phyloP scores from a whole-genome alignment of 2,329 filamentous ascomycete genomes.

The Sphaerulina musiva region DNA sequence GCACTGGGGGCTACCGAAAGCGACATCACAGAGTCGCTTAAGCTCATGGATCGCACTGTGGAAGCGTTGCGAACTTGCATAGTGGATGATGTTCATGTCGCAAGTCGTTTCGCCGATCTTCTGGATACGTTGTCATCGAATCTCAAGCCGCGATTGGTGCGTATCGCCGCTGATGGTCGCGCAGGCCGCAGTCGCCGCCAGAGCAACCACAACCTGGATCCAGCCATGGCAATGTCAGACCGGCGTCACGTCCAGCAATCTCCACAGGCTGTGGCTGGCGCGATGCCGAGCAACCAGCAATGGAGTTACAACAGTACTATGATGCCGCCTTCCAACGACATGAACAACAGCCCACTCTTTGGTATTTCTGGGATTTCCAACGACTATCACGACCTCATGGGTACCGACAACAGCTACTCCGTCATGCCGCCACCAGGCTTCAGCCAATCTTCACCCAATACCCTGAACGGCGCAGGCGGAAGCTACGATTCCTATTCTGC shows the following conservation, averaged over 20 bases:
- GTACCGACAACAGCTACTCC: constrained; percentile 36
- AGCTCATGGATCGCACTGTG: constrained; percentile 67
- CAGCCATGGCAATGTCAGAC: constrained; percentile 9
- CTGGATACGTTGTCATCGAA: constrained; percentile 71
- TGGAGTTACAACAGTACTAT: constrained; percentile 23
- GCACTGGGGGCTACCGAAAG: constrained; percentile 71
- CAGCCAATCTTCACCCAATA: constrained; percentile 31
- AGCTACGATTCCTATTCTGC: constrained; percentile 19
- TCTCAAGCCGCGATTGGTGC: constrained; percentile 63
- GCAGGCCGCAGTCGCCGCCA: constrained; percentile 22
- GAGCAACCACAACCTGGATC: constrained; percentile 16
- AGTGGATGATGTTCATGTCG: constrained; percentile 77
- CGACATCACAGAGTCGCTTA: constrained; percentile 68
- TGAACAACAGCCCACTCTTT: constrained; percentile 22
- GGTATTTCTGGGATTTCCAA: constrained; percentile 41
- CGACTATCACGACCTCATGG: constrained; percentile 40
- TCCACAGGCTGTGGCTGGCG: constrained; percentile 14
- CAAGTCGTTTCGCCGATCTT: constrained; percentile 75
- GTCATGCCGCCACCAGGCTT: constrained; percentile 46
- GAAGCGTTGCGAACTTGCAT: constrained; percentile 69
- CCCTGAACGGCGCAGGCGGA: constrained; percentile 21
- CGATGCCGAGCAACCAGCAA: constrained; percentile 14
- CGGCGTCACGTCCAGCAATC: constrained; percentile 17
- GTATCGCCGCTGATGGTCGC: constrained; percentile 46
- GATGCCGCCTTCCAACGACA: constrained; percentile 7